Evolutionary conservation across 148 eudicot species (phyloP), one percentile per base, ranked within the genome.

Genomic region (Fagopyrum homotropicum): DNA sequence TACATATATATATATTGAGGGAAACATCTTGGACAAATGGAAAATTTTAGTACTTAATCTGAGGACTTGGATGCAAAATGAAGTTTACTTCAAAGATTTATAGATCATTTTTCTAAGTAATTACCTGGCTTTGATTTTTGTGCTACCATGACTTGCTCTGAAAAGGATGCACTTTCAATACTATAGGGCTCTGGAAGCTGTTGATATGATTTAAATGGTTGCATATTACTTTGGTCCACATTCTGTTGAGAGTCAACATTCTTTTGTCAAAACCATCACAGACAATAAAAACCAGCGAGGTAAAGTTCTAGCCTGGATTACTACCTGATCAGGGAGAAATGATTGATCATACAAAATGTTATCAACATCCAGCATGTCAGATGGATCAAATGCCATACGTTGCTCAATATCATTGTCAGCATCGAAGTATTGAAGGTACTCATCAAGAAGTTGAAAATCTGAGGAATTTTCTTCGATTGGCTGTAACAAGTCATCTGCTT

Each of bases 401-500:
- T 83, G 80, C 35, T 48, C 82, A 76, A 77, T 87, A 74, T 85
- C 84, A 72, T 79, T 77, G 63, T 83, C 82, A 15, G 90, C 80
- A 56, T 85, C 85, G 73, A 79, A 73, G 78, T 76, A 86, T 8
- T 81, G 17, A 70, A 86, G 81, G 82, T 83, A 92, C 43, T 85
- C 85, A 8, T 83, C 97, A 44, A 86, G 48, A 87, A 81, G 48
- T 44, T 79, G 88, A 78, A 84, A 78, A 69, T 87, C 79, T 17
- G 83, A 61, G 54, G 88, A 71, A 73, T 88, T 80, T 46, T 71
- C 85, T 69, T 79, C 82, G 73, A 75, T 57, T 19, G 88, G 78
- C 76, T 80, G 81, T 19, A 81, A 77, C 45, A 91, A 82, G 74
- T 95, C 96, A 80, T 82, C 75, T 74, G 87, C 83, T 80, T 92